A percentile compares a stretch with the other conserved stretches of the same genome.
These are phyloP conservation scores for Syzygium malaccense DNA, from an alignment of 441 rosid genomes.

Conservation along the genomic window DNA sequence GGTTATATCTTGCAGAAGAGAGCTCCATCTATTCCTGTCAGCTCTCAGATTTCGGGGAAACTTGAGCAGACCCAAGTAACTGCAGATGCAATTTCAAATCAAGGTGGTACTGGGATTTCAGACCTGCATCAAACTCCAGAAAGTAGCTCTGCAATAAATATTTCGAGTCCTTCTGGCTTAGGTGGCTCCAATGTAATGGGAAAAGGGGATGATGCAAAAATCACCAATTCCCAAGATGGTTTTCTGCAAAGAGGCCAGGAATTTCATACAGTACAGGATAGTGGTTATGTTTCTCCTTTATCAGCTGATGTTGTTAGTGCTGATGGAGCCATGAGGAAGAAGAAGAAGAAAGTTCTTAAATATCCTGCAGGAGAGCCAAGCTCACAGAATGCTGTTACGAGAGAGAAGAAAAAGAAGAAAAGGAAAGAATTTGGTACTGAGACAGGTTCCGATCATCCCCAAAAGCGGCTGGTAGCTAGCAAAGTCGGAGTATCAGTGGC, in stretches of 20 bases:
- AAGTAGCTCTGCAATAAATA: slow-evolving; percentile 5
- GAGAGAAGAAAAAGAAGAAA: slow-evolving; percentile 62
- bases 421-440: slow-evolving; percentile 39
- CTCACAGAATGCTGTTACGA: slow-evolving; percentile 24
- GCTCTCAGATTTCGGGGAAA: slow-evolving; percentile 21
- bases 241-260: slow-evolving; percentile 26
- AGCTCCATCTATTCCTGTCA: slow-evolving; percentile 7
- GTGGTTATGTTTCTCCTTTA: slow-evolving; percentile 15
- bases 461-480: slow-evolving; percentile 32
- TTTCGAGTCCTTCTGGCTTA: neutral
- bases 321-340: slow-evolving; percentile 27
- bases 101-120: slow-evolving; percentile 23
- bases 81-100: slow-evolving; percentile 27
- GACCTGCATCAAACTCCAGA: neutral
- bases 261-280: slow-evolving; percentile 21
- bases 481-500: slow-evolving; percentile 23
- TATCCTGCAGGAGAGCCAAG: slow-evolving; percentile 33
- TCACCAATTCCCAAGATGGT: slow-evolving; percentile 25
- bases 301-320: slow-evolving; percentile 18
- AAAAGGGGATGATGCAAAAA: slow-evolving; percentile 24
- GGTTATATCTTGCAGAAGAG: slow-evolving; percentile 75
- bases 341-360: slow-evolving; percentile 51
- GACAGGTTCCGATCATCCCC: slow-evolving; percentile 31
- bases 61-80: slow-evolving; percentile 22
- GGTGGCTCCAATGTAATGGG: slow-evolving; percentile 7